Evolutionary conservation across 805 yeast species (phyloP).

Genomic region (Cyberlindnera subsufficiens): DNA sequence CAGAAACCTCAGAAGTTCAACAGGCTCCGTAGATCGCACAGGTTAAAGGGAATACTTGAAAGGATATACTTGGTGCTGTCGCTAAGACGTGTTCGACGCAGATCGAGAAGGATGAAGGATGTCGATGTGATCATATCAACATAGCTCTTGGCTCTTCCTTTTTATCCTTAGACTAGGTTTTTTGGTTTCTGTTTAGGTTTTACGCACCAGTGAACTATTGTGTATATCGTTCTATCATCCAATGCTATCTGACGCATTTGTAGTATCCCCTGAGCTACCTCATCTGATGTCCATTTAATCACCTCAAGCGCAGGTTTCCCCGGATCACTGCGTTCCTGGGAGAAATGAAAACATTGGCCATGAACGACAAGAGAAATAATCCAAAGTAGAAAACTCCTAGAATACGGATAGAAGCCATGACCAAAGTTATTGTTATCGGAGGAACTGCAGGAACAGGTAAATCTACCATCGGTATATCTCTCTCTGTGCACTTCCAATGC

Average conservation of each 20-base stretch:
- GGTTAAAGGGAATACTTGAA: background rate
- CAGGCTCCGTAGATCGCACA: background rate
- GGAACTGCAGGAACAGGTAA: slow-evolving; percentile 98
- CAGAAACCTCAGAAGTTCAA: background rate
- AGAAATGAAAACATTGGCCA: background rate
- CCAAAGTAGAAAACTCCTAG: background rate
- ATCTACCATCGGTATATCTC: slow-evolving; percentile 59
- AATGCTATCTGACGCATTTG: too few species aligned
- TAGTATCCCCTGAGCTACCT: too few species aligned
- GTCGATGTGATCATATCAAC: background rate
- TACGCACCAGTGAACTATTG: too few species aligned
- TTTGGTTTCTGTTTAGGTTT: too few species aligned
- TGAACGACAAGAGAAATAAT: background rate
- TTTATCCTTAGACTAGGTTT: background rate
- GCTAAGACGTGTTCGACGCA: background rate
- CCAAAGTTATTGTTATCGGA: slow-evolving; percentile 60
- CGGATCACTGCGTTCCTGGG: background rate
- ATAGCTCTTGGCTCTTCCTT: background rate
- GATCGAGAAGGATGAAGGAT: background rate
- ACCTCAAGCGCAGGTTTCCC: background rate
- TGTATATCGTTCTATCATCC: too few species aligned
- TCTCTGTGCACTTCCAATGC: slow-evolving; percentile 41
- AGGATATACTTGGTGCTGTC: background rate
- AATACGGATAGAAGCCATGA: background rate
- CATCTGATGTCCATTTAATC: background rate